A percentile compares a stretch with the other conserved stretches of the same genome.
phyloP scores from a whole-genome alignment of 2,329 filamentous ascomycete genomes.

The Dothistroma septosporum region DNA sequence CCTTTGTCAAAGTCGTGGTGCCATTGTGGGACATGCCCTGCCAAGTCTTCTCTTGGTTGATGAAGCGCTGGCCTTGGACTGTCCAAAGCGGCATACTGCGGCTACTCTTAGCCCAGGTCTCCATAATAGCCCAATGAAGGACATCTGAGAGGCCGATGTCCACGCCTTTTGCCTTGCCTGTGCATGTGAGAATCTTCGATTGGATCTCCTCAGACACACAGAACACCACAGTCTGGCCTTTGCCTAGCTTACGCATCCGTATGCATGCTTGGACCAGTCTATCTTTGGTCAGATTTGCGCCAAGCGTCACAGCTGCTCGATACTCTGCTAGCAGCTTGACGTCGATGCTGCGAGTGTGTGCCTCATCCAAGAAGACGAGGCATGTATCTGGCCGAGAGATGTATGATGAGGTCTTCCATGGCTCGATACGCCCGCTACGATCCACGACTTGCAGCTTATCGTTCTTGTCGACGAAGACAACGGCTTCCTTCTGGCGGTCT shows the following conservation, averaged over 20 bases:
- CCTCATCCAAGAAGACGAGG: slow-evolving; percentile 65
- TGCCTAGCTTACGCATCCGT: slow-evolving; percentile 65
- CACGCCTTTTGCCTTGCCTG: slow-evolving; percentile 5
- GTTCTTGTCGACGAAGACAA: slow-evolving; percentile 55
- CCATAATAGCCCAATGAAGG: slow-evolving; percentile 55
- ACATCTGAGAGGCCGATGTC: slow-evolving; percentile 53
- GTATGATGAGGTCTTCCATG: slow-evolving; percentile 58
- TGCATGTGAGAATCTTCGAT: slow-evolving; percentile 44
- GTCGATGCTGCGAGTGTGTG: slow-evolving; percentile 67
- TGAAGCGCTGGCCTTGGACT: slow-evolving; percentile 53
- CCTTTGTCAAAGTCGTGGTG: slow-evolving; percentile 14
- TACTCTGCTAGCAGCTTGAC: slow-evolving; percentile 57
- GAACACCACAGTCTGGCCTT: slow-evolving; percentile 63
- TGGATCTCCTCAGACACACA: slow-evolving; percentile 58
- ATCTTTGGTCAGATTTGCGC: slow-evolving; percentile 63
- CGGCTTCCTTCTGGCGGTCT: slow-evolving; percentile 36
- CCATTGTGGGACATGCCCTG: slow-evolving; percentile 8
- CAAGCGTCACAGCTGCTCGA: slow-evolving; percentile 64
- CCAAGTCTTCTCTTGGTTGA: slow-evolving; percentile 25
- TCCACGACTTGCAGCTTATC: slow-evolving; percentile 56
- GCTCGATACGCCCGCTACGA: slow-evolving; percentile 44
- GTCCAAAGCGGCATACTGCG: slow-evolving; percentile 58
- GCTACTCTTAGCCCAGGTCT: slow-evolving; percentile 52
- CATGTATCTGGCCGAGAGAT: slow-evolving; percentile 54
- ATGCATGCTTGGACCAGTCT: slow-evolving; percentile 66